These are phyloP conservation scores for Microglena sp. DNA, from an alignment of 139 green algal species.

Conservation along the genomic window DNA sequence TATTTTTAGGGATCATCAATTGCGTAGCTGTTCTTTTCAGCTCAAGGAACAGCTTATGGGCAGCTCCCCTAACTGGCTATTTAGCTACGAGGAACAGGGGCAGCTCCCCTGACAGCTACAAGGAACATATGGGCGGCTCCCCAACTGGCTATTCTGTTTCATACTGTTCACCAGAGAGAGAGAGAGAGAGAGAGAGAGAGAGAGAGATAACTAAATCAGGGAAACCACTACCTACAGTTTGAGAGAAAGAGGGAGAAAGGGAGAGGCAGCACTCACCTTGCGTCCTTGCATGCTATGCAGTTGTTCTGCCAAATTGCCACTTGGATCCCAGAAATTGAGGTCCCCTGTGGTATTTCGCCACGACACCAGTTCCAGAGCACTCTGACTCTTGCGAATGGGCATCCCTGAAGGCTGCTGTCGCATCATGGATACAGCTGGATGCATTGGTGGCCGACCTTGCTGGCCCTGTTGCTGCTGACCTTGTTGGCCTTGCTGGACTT, in stretches of 20 bases:
- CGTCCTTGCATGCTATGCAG: neutral
- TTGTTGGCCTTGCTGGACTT: no score
- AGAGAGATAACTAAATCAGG: neutral
- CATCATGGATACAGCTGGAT: no score
- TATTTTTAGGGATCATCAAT: neutral
- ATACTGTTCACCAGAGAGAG: neutral
- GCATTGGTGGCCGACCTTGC: no score
- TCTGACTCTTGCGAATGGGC: constrained; percentile 9
- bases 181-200: neutral
- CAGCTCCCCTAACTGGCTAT: no score
- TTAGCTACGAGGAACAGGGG: neutral
- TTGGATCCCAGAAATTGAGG: constrained; percentile 9
- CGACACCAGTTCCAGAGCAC: constrained; percentile 7
- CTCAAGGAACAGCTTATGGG: no score
- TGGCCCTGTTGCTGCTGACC: no score
- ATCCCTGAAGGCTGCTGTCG: neutral
- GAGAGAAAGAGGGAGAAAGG: neutral
- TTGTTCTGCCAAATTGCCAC: neutral
- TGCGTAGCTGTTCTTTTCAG: neutral
- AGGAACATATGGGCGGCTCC: no score
- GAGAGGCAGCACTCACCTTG: neutral
- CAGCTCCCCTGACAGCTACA: neutral
- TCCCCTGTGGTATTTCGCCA: constrained; percentile 1
- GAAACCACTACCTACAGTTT: neutral
- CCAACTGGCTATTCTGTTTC: neutral